Base-by-base conservation (phyloP, 352 stramenopile genomes). In the Phytophthora melonis region DNA sequence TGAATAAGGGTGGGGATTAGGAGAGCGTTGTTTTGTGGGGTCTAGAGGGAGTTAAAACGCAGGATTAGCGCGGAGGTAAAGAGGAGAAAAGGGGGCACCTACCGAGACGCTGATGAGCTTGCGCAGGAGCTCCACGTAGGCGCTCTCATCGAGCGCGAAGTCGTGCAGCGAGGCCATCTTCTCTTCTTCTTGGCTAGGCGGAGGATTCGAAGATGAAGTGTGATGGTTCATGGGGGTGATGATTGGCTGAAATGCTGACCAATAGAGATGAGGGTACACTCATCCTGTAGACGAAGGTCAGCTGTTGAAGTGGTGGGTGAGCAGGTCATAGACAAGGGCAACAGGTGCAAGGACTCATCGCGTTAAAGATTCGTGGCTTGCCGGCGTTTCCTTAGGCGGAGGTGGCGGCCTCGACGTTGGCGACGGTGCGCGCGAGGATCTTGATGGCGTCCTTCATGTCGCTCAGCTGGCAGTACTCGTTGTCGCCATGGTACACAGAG, bases 401-500 rank as follows among this genome's bases (percentile, higher is more conserved):
- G 7, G 53, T 64, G n/a, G 72, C 60, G 7, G 54, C 58, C 18
- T 93, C 82, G 39, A 94, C 88, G 69, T 93, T 93, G 64, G 79
- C 77, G 63, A 97, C 84, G 14, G 91, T 93, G 54, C 80, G 83
- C 34, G 91, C 84, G 18, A 98, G 82, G 68, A 98, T 96, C 78
- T 93, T 90, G 39, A 94, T 80, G n/a, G 85, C 93, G 63, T 97
- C 80, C 58, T 84, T 80, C 84, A 98, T 97, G 66, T 95, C 89
- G 65, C 70, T 94, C 34, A 98, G 75, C 54, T 69, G 76, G 63
- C 90, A 97, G 80, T 85, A 97, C 77, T 98, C 92, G 77, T 98
- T 97, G 75, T 98, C 91, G 18, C 90, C 93, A 74, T 98, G 93
- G 77, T 98, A 97, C 41, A 93, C 85, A 3, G 85, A 82, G 62